These are phyloP conservation scores for Apiotrichum mycotoxinovorans DNA, from an alignment of 1,284 basidiomycete species.

Conservation along the genomic window DNA sequence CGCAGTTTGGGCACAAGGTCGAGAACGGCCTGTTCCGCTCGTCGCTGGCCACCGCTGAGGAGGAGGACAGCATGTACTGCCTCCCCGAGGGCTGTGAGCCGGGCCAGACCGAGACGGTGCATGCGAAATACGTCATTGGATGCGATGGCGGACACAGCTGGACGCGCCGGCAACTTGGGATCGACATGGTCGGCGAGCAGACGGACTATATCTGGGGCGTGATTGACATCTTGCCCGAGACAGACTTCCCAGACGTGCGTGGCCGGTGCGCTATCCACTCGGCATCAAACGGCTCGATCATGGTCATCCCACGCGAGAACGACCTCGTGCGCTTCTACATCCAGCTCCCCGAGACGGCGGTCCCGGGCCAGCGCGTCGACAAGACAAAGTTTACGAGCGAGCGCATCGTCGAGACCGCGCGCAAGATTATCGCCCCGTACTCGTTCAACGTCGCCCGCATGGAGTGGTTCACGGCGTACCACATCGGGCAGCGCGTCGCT, in stretches of 20 bases:
- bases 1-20: conserved; percentile 14
- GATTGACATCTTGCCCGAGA: conserved; percentile 18
- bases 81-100: conserved; percentile 12
- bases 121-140: conserved; percentile 27
- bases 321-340: conserved; percentile 19
- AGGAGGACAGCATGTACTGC: conserved; percentile 14
- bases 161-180: conserved; percentile 19
- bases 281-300: conserved; percentile 9
- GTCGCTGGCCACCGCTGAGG: conserved; percentile 7
- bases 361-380: conserved; percentile 14
- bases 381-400: conserved; percentile 29
- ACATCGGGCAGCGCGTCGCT: conserved; percentile 38
- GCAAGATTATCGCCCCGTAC: conserved; percentile 38
- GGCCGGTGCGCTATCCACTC: conserved; percentile 19
- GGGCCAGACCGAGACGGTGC: conserved; percentile 18
- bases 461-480: conserved; percentile 44
- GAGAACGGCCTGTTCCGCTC: conserved; percentile 19
- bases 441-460: conserved; percentile 31
- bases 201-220: conserved; percentile 27
- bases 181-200: conserved; percentile 24
- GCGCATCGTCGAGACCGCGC: conserved; percentile 30
- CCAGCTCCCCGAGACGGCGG: conserved; percentile 10
- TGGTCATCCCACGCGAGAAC: conserved; percentile 22
- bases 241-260: conserved; percentile 22
- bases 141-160: conserved; percentile 29